These are phyloP conservation scores for Taiozyma sp. DNA, from an alignment of 1,139 yeast species.

Conservation along the genomic window DNA sequence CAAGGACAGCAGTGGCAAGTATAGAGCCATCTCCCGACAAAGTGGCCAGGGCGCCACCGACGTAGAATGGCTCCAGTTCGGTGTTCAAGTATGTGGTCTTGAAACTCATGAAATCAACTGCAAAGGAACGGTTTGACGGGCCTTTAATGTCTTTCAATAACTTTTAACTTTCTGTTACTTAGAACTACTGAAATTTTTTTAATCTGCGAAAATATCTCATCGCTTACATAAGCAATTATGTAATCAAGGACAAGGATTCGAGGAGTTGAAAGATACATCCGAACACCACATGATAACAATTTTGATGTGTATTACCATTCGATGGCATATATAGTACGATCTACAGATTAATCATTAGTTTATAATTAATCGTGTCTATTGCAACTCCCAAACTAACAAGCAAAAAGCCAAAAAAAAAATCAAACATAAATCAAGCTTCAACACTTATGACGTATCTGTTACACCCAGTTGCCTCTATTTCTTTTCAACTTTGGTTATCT, in stretches of 20 bases:
- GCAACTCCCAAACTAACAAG: background rate
- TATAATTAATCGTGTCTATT: background rate
- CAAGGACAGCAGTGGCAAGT: constrained; percentile 75
- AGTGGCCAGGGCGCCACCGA: constrained; percentile 78
- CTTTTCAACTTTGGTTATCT: constrained; percentile 6
- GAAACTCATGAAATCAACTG: constrained; percentile 14
- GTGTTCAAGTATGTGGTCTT: constrained; percentile 34
- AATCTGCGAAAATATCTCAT: constrained; percentile 2
- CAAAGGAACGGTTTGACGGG: background rate
- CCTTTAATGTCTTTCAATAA: background rate
- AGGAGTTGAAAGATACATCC: background rate
- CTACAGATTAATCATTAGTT: background rate
- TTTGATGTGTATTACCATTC: too few relatives aligned
- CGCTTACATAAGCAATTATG: constrained; percentile 1
- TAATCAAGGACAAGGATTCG: too few relatives aligned
- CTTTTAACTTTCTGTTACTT: too few relatives aligned
- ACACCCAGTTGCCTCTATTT: background rate
- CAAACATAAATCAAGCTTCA: background rate
- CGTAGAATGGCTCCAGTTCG: constrained; percentile 69
- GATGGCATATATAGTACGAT: too few relatives aligned
- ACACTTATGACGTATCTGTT: background rate
- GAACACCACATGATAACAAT: background rate
- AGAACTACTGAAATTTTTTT: background rate
- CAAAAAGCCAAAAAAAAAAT: background rate
- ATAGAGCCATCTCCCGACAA: constrained; percentile 58